phyloP scores from a whole-genome alignment of 805 yeast genomes.

The baker's yeast (Saccharomyces cerevisiae) region DNA sequence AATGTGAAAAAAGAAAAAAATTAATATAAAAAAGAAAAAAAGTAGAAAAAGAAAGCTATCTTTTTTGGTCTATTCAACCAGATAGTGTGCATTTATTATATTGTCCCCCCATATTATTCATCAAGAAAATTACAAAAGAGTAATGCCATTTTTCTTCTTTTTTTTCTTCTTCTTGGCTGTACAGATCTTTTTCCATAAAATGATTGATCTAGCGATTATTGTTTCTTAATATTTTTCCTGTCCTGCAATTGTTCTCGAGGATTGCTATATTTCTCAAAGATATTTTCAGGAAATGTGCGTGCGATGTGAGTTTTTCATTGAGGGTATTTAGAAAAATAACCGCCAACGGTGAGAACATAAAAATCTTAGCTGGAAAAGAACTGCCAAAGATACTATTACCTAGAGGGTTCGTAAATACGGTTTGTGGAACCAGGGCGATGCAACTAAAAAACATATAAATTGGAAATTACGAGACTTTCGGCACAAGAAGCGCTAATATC shows the following conservation, averaged over 20 bases:
- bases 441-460: neutral
- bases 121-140: neutral
- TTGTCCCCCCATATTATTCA: neutral
- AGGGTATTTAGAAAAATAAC: neutral
- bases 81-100: neutral
- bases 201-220: neutral
- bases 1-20: neutral
- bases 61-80: neutral
- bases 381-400: neutral
- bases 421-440: neutral
- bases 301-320: neutral
- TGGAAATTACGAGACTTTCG: neutral
- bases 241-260: neutral
- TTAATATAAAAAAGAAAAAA: neutral
- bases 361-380: neutral
- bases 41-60: neutral
- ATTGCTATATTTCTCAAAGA: neutral
- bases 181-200: neutral
- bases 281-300: neutral
- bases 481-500: neutral
- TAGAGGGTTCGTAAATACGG: neutral
- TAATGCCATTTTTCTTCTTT: neutral
- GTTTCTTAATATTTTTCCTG: neutral
- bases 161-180: neutral
- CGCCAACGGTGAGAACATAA: neutral